phyloP scores from a whole-genome alignment of 2,329 filamentous ascomycete species.

The Trichoderma sp. region DNA sequence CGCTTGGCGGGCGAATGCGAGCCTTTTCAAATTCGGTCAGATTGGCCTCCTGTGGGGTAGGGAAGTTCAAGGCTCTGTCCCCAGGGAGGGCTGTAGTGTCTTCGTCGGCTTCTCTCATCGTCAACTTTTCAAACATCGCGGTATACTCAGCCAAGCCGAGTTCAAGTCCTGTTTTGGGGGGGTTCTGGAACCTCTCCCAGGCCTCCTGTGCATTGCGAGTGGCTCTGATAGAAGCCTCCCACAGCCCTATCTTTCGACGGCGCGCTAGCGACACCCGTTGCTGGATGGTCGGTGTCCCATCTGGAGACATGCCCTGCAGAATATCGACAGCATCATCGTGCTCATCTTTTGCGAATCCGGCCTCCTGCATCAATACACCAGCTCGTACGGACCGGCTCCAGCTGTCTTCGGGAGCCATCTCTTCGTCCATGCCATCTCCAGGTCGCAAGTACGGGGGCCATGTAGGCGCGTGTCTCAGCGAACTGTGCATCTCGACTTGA shows the following conservation, averaged over 20 bases:
- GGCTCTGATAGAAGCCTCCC: slow-evolving; percentile 56
- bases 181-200: slow-evolving; percentile 50
- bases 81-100: slow-evolving; percentile 48
- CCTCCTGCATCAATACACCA: slow-evolving; percentile 52
- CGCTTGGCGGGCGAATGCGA: slow-evolving; percentile 57
- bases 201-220: slow-evolving; percentile 61
- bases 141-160: slow-evolving; percentile 49
- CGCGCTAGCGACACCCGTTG: slow-evolving; percentile 30
- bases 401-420: slow-evolving; percentile 48
- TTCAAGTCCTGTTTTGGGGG: slow-evolving; percentile 32
- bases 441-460: slow-evolving; percentile 61
- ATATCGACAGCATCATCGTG: slow-evolving; percentile 50
- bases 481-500: slow-evolving; percentile 46
- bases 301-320: slow-evolving; percentile 50
- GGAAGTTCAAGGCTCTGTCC: slow-evolving; percentile 53
- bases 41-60: slow-evolving; percentile 41
- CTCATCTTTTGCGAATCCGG: slow-evolving; percentile 49
- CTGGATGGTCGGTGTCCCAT: slow-evolving; percentile 56
- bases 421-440: slow-evolving; percentile 59
- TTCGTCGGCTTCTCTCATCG: slow-evolving; percentile 31
- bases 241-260: slow-evolving; percentile 32
- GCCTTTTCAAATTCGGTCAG: slow-evolving; percentile 63
- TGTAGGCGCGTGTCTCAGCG: slow-evolving; percentile 46
- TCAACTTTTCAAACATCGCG: slow-evolving; percentile 59
- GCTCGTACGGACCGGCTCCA: slow-evolving; percentile 52